Base-by-base conservation (phyloP, 2,329 filamentous ascomycete genomes). In the Xylaria sp. region DNA sequence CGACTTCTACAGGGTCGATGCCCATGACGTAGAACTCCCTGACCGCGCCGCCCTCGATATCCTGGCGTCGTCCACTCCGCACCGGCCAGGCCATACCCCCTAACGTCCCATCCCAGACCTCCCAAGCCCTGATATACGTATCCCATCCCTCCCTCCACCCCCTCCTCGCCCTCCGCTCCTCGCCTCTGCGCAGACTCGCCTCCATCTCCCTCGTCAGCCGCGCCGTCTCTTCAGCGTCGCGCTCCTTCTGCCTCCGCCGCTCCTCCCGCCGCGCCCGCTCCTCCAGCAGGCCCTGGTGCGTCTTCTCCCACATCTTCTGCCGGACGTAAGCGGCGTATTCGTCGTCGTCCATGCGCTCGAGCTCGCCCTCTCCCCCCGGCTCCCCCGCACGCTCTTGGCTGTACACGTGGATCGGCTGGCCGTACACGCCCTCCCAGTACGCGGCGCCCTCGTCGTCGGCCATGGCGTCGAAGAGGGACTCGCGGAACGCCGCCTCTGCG, bases 401-500 rank as follows among this genome's bases (percentile, higher is more conserved):
- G 77, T 96, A 97, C 6, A 89, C 87, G 79, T 97, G 94, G 56
- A 98, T 91, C 0, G 96, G 95, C 77, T 98, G 95, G 0, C 94
- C 94, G 79, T 98, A 99, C n/a, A 99, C 92, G 17, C 89, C 88
- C 78, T 97, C 91, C 96, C 96, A 99, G 81, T 96, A 99, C 7
- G 89, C 87, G 1, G 96, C 96, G 53, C 95, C 96, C 80, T 99
- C 96, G 76, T 98, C 95, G 79, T 99, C 96, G 42, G 94, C 95
- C 79, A 99, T 90, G 36, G 96, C 96, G 78, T 99, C 96, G 81
- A 98, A 98, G 5, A 99, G 89, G 0, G 94, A 97, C 78, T 97
- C 93, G 33, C 93, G 90, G 78, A 99, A 99, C 0, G 95, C 93
- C 0, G 86, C 83, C 45, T 93, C 90, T 0, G 92, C 85, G 72